These are phyloP conservation scores for Exophiala sp. DNA, from an alignment of 2,329 filamentous ascomycete genomes.

Conservation along the genomic window DNA sequence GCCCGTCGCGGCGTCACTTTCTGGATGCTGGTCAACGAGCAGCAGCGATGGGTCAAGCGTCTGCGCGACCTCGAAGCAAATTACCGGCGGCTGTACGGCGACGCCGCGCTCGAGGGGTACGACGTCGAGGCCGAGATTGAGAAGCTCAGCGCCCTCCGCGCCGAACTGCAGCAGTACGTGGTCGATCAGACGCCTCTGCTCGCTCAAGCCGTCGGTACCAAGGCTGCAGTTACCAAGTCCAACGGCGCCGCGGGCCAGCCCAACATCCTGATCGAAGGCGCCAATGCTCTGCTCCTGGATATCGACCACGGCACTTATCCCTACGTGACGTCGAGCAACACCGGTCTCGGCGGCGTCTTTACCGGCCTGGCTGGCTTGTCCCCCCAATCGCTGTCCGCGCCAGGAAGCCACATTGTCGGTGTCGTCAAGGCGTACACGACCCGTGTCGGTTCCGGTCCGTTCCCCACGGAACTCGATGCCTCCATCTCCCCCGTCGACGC, in stretches of 20 bases:
- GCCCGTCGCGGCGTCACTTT: conserved; percentile 54
- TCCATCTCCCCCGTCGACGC: conserved; percentile 23
- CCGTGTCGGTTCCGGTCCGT: conserved; percentile 54
- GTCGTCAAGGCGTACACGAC: conserved; percentile 63
- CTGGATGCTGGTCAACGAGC: conserved; percentile 40
- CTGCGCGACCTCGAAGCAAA: conserved; percentile 33
- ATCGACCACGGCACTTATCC: conserved; percentile 50
- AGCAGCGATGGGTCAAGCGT: conserved; percentile 29
- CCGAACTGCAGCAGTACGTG: conserved; percentile 45
- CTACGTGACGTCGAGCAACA: conserved; percentile 45
- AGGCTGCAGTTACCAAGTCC: conserved; percentile 18
- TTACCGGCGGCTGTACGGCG: conserved; percentile 55
- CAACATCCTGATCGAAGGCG: conserved; percentile 57
- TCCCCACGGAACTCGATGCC: conserved; percentile 50
- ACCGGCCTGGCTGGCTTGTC: conserved; percentile 55
- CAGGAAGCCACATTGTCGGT: conserved; percentile 46
- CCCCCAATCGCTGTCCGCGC: conserved; percentile 50
- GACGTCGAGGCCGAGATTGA: conserved; percentile 55
- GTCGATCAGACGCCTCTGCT: conserved; percentile 40
- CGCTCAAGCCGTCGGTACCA: conserved; percentile 21
- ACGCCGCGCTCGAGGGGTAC: conserved; percentile 47
- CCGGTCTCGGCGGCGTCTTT: conserved; percentile 47
- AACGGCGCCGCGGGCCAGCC: conserved; percentile 49
- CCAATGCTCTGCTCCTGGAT: conserved; percentile 60
- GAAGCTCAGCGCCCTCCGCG: conserved; percentile 41